Base-by-base conservation (phyloP, 257 asterid species). In the Rhazya stricta region DNA sequence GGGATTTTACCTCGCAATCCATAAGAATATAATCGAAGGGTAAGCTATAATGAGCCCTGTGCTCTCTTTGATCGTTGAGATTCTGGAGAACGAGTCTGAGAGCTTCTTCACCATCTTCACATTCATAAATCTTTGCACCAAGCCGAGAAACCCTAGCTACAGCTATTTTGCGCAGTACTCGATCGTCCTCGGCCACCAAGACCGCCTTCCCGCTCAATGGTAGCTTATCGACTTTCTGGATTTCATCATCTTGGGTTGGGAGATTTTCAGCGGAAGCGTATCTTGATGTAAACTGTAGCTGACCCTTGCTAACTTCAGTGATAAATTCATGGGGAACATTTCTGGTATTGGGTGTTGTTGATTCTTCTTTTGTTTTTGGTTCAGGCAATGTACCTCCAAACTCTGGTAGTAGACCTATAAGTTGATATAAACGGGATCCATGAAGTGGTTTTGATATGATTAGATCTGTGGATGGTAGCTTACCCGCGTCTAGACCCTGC, bases 1-100 rank as follows among this genome's bases (percentile, higher is more conserved):
- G 19, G 41, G 37, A 27, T 30, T 32, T 66, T 84, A 90, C 98
- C 97, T 89, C 83, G 30, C 96, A 94, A 46, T 90, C 99, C 97
- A 94, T 92, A 48, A 94, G 80, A 48, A 91, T 85, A 62, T 83
- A 92, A 75, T 89, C 91, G 36, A 83, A 94, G 13, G 93, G 89
- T 36, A 32, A 42, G 48, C 39, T 72, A 3, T 30, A 48, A 67
- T 58, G 45, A 51, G 78, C 60, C 34, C 66, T 71, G 18, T 10
- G 42, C 63, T 42, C 69, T 25, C 37, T 50, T 74, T 73, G 78
- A 36, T 80, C 70, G 0, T 53, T 27, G 2, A 85, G 75, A 42
- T 78, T 76, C 53, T 29, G 42, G 78, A 76, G 54, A 56, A 91
- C 90, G 29, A 83, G 84, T 81, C 53, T 39, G 30, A 78, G 71